phyloP scores from a whole-genome alignment of 2,329 filamentous ascomycete species.

The Aurifilum marmelostoma region DNA sequence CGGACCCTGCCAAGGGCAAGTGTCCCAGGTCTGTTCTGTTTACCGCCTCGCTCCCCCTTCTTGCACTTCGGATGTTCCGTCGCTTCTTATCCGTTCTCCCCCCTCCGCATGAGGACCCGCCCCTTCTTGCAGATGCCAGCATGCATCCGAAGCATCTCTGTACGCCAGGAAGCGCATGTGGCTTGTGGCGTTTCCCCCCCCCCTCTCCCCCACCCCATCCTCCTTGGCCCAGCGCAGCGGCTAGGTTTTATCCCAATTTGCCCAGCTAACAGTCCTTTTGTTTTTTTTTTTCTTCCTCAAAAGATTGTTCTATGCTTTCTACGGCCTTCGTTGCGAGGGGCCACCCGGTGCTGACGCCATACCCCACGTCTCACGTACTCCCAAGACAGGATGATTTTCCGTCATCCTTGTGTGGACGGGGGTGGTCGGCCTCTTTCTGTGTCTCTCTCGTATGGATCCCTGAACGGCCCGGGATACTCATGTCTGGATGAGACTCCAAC shows the following conservation, averaged over 20 bases:
- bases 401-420: constrained; percentile 21
- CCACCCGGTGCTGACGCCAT: constrained; percentile 24
- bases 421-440: neutral
- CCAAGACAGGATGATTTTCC: constrained; percentile 7
- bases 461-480: constrained; percentile 23
- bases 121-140: neutral
- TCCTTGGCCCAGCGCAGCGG: neutral
- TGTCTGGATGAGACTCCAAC: constrained; percentile 27
- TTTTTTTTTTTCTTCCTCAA: neutral
- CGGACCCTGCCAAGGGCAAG: constrained; percentile 17
- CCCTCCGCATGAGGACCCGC: neutral
- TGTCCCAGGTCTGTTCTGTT: constrained; percentile 31
- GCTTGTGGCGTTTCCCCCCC: constrained; percentile 8
- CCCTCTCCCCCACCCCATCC: neutral
- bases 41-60: constrained; percentile 27
- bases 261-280: neutral
- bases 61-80: constrained; percentile 25
- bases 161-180: constrained; percentile 15
- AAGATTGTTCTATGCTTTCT: no score
- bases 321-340: constrained; percentile 3
- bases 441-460: constrained; percentile 11
- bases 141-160: neutral
- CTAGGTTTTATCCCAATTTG: neutral
- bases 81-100: constrained; percentile 23
- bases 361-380: constrained; percentile 20